Evolutionary conservation across 2,329 filamentous ascomycete genomes (phyloP), one percentile per base, ranked within the genome.

Genomic region (Colletotrichum sp.): DNA sequence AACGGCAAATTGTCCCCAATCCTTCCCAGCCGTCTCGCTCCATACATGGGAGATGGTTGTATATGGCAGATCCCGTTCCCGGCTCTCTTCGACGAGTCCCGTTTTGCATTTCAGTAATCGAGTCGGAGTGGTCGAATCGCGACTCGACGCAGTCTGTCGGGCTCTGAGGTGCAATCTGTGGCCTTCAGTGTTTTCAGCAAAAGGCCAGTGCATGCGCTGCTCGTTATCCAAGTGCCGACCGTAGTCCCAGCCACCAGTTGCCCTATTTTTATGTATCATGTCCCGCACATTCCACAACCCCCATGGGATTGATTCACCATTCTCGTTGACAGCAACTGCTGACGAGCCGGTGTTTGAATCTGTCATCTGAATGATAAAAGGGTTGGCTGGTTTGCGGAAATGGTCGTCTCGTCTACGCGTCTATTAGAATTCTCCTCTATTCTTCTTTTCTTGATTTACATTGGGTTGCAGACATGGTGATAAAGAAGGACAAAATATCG

Each of bases 381-480:
- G 5, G 19, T 0, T n/a, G 16, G 19, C 0, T n/a, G 0, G 19
- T n/a, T n/a, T 44, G 16, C 16, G 0, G 0, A 2, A 44, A 6
- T n/a, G 19, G 19, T 12, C 39, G 16, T 5, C 39, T 1, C 5
- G 19, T 11, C 8, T 44, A 2, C n/a, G 39, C 16, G 5, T 44
- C 19, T 19, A 19, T n/a, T 0, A 12, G 1, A 16, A 0, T 11
- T n/a, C 19, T 44, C 19, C 8, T 12, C 9, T 11, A 19, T n/a
- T 44, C 39, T 19, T 39, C 16, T 39, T 16, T 39, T 39, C 16
- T 39, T 9, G 16, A 19, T 39, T 39, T 19, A 19, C 16, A 19
- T 39, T 0, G 0, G 36, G 16, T 1, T 39, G 36, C 15, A 16
- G 1, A 8, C 0, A 39, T 19, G 16, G 36, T 19, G 36, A 19